Percentiles rank a stretch among this genome's conserved stretches.
Conservation (phyloP, 495 filamentous ascomycete species). For the Penicillium pulvis region DNA sequence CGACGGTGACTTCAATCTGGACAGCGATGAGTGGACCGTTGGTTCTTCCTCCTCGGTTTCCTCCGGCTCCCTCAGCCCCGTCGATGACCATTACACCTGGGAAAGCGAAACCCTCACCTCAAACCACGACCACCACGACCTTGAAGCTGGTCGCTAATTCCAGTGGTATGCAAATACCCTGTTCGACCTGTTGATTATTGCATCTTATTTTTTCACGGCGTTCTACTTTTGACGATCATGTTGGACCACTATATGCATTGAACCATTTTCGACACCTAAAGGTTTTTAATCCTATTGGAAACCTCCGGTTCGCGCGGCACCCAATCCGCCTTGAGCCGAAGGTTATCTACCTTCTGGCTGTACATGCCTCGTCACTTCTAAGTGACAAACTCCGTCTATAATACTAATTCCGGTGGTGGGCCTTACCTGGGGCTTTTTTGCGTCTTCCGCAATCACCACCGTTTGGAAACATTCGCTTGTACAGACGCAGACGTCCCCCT, state of each 20-base stretch:
- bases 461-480: conserved; percentile 49
- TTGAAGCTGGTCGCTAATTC: conserved; percentile 48
- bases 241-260: conserved; percentile 47
- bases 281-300: conserved; percentile 37
- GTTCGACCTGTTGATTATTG: conserved; percentile 26
- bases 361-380: conserved; percentile 34
- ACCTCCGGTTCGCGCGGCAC: conserved; percentile 23
- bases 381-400: conserved; percentile 41
- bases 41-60: conserved; percentile 72
- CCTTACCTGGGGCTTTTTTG: conserved; percentile 23
- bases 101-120: conserved; percentile 62
- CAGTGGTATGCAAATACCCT: conserved; percentile 31
- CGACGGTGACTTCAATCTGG: conserved; percentile 58
- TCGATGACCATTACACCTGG: conserved; percentile 65
- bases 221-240: conserved; percentile 40
- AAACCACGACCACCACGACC: conserved; percentile 54
- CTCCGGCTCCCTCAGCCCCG: conserved; percentile 61
- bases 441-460: conserved; percentile 22
- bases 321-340: conserved; percentile 24
- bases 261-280: conserved; percentile 48
- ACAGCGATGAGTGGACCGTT: conserved; percentile 73
- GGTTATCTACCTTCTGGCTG: conserved; percentile 35
- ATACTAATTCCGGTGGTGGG: conserved; percentile 45
- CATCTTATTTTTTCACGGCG: conserved; percentile 41
- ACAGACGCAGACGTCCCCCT: conserved; percentile 26